Evolutionary conservation across 768 basidiomycete genomes (phyloP).

Genomic region (Cyathus striatus): DNA sequence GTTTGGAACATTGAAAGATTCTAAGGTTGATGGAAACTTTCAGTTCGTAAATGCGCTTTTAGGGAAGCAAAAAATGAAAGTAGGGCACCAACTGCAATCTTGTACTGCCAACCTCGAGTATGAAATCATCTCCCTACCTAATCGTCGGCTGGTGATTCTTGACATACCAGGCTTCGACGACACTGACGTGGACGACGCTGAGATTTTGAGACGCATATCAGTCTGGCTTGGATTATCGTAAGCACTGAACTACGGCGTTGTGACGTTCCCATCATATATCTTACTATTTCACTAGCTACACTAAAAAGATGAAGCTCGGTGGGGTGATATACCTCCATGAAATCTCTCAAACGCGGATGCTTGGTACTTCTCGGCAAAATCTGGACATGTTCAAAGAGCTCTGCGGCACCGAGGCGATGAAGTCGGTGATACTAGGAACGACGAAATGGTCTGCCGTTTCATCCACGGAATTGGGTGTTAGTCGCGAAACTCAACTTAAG

Average conservation of each 20-base stretch:
- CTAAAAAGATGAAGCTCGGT: not conserved
- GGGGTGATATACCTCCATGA: not conserved
- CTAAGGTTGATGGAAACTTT: not conserved
- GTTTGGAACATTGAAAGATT: not conserved
- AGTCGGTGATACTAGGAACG: slow-evolving; percentile 16
- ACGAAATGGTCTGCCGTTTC: slow-evolving; percentile 23
- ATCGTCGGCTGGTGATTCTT: not conserved
- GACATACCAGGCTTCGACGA: slow-evolving; percentile 2
- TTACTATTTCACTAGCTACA: not conserved
- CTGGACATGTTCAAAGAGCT: not conserved
- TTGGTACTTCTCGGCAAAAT: not conserved
- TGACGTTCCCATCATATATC: not conserved
- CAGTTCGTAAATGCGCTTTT: not conserved
- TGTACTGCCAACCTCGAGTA: not conserved
- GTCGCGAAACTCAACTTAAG: slow-evolving; percentile 12
- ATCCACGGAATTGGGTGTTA: slow-evolving; percentile 1
- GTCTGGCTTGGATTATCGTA: not conserved
- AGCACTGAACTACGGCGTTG: not conserved
- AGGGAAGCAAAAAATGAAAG: not conserved
- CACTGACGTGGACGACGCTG: not conserved
- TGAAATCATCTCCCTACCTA: not conserved
- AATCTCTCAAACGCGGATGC: not conserved
- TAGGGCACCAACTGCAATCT: not conserved
- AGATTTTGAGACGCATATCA: not conserved
- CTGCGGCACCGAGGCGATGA: not conserved